A percentile compares a stretch with the other conserved stretches of the same genome.
Evolutionary conservation across 768 basidiomycete genomes (phyloP).

Genomic region (Panus rudis): DNA sequence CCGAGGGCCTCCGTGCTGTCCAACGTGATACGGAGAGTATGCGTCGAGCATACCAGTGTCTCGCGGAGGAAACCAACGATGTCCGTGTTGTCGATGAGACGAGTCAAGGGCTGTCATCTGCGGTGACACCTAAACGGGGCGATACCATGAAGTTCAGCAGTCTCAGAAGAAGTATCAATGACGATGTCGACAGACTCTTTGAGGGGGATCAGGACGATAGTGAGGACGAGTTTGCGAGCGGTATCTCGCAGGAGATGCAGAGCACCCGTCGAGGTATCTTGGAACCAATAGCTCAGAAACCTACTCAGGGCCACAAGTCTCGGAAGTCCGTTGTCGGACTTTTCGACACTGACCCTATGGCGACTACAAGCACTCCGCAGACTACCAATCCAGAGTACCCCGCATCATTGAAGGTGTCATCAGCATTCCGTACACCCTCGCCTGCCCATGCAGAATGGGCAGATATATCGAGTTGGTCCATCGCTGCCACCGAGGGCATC

Average conservation of each 20-base stretch:
- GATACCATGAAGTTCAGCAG: conserved; percentile 44
- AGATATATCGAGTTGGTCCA: conserved; percentile 17
- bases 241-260: conserved; percentile 19
- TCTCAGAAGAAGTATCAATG: conserved; percentile 36
- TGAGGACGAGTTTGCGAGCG: conserved; percentile 16
- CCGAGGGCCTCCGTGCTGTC: conserved; percentile 54
- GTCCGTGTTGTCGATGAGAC: conserved; percentile 30
- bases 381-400: conserved; percentile 4
- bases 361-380: neutral
- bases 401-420: conserved; percentile 9
- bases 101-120: conserved; percentile 8
- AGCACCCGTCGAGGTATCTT: conserved; percentile 19
- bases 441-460: conserved; percentile 1
- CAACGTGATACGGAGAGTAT: conserved; percentile 70
- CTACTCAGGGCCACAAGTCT: conserved; percentile 19
- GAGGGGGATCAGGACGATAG: conserved; percentile 13
- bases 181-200: conserved; percentile 19
- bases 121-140: conserved; percentile 14
- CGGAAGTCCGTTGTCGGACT: conserved; percentile 57
- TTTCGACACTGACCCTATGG: conserved; percentile 34
- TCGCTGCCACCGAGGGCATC: conserved; percentile 13
- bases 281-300: conserved; percentile 3
- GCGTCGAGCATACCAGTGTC: conserved; percentile 59
- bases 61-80: conserved; percentile 50
- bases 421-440: conserved; percentile 7